Conservation (phyloP, 192 early-diverging fungal genomes). For the Coemansia sp. region DNA sequence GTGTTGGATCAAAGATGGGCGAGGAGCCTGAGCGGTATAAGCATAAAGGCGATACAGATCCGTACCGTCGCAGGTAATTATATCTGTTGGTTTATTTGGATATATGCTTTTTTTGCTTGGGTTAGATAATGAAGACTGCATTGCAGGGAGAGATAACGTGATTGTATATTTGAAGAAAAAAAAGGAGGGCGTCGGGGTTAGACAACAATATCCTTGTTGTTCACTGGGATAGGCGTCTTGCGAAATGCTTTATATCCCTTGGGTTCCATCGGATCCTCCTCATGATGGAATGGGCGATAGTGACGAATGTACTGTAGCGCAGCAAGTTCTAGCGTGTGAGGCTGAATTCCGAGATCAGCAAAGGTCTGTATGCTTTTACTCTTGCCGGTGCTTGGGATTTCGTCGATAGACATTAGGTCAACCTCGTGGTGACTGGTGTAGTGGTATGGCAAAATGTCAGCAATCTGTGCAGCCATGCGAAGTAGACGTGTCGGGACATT, state of each 20-base stretch:
- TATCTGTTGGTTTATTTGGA: too few species aligned
- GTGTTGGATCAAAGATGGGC: slow-evolving; percentile 42
- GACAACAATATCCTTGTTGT: slow-evolving; percentile 54
- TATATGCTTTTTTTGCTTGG: too few species aligned
- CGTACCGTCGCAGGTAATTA: slow-evolving; percentile 15
- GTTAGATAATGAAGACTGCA: not conserved
- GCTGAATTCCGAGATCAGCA: slow-evolving; percentile 82
- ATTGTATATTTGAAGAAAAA: not conserved
- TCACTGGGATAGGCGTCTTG: slow-evolving; percentile 37
- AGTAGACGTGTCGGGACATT: slow-evolving; percentile 73
- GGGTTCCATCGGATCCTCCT: slow-evolving; percentile 55
- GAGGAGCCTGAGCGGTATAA: slow-evolving; percentile 55
- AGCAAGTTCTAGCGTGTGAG: slow-evolving; percentile 76
- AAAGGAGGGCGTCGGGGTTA: too few species aligned
- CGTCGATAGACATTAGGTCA: slow-evolving; percentile 77
- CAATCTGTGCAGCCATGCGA: slow-evolving; percentile 64
- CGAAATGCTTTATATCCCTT: slow-evolving; percentile 56
- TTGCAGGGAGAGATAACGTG: not conserved
- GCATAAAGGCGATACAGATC: slow-evolving; percentile 23
- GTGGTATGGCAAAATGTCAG: slow-evolving; percentile 74
- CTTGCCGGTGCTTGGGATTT: slow-evolving; percentile 61
- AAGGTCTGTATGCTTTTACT: slow-evolving; percentile 82
- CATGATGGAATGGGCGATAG: slow-evolving; percentile 71
- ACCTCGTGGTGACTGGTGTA: slow-evolving; percentile 85
- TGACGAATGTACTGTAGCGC: slow-evolving; percentile 82